These are phyloP conservation scores for Claviceps sp. DNA, from an alignment of 2,329 filamentous ascomycete genomes.

Conservation along the genomic window DNA sequence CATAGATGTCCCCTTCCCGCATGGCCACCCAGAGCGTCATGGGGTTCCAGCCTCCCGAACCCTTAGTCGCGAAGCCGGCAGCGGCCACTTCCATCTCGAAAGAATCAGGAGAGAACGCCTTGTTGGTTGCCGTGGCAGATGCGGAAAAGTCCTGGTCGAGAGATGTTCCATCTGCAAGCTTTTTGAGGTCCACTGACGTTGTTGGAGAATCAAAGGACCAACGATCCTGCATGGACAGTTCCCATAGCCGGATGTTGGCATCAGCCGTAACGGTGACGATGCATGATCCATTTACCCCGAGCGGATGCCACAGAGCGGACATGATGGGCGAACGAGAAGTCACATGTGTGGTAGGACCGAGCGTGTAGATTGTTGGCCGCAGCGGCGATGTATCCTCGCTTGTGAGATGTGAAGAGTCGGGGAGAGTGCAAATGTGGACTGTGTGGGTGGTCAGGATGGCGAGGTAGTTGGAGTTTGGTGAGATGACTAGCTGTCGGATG, in stretches of 20 bases:
- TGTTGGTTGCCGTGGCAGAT: slow-evolving; percentile 58
- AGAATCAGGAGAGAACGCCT: slow-evolving; percentile 74
- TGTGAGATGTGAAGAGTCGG: slow-evolving; percentile 64
- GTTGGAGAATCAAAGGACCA: slow-evolving; percentile 79
- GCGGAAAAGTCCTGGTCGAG: slow-evolving; percentile 74
- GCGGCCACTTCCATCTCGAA: slow-evolving; percentile 92
- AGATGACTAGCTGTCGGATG: slow-evolving; percentile 75
- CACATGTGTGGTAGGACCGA: slow-evolving; percentile 88
- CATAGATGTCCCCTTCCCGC: slow-evolving; percentile 84
- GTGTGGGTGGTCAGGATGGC: slow-evolving; percentile 81
- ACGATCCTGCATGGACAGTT: slow-evolving; percentile 68
- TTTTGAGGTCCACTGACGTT: slow-evolving; percentile 76
- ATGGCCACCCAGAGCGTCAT: slow-evolving; percentile 98
- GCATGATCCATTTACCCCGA: slow-evolving; percentile 69
- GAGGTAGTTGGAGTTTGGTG: slow-evolving; percentile 67
- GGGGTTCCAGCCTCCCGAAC: slow-evolving; percentile 75
- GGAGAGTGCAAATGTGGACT: slow-evolving; percentile 75
- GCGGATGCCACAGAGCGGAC: slow-evolving; percentile 81
- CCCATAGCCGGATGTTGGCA: slow-evolving; percentile 81
- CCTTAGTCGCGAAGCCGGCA: slow-evolving; percentile 59
- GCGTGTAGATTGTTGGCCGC: slow-evolving; percentile 73
- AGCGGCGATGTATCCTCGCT: slow-evolving; percentile 54
- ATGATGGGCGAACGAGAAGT: slow-evolving; percentile 70
- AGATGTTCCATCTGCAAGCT: slow-evolving; percentile 71
- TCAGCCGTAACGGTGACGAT: slow-evolving; percentile 82